Base-by-base conservation (phyloP, 306 rosid species). In the Prosopis cineraria region DNA sequence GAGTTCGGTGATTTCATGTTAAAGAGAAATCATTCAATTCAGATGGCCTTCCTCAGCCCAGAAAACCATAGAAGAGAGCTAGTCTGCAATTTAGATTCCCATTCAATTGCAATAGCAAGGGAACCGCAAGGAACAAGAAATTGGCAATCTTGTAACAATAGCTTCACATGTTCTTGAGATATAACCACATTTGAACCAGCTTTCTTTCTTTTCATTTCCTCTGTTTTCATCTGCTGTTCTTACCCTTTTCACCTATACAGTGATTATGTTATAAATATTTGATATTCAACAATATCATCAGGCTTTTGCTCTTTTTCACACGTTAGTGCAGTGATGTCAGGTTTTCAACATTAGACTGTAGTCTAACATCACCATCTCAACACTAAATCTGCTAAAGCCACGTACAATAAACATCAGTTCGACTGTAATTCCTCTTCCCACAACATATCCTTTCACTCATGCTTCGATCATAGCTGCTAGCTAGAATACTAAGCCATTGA, bases 141-240 rank as follows among this genome's bases (percentile, higher is more conserved):
- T 73, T 74, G 72, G 78, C 82, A 53, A 45, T 53, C 3, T 55
- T 85, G 81, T 81, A 81, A 70, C 70, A 58, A 55, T 66, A 78
- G 58, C 70, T 79, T 79, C 44, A 58, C 27, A 39, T 30, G 43
- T 24, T 59, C 19, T 68, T 45, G 25, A 22, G 58, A 73, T 37
- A 12, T 39, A 68, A 43, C 43, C 36, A 45, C 52, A 70, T 45
- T 7, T 81, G 47, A 10, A 63, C 78, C 56, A 43, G 19, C 67
- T 69, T 74, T 25, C 29, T 63, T 50, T 70, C 6, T 20, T 53
- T 62, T 37, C 19, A n/a, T 67, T 58, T 36, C 27, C 45, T 6
- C 3, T 68, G 10, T 78, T 69, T 41, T 53, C n/a, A 27, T 36
- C 55, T 40, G 11, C 72, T 65, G 37, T 11, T 68, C 70, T 20